Evolutionary conservation across 768 basidiomycete genomes (phyloP).

Genomic region (Sporobolomyces roseus): DNA sequence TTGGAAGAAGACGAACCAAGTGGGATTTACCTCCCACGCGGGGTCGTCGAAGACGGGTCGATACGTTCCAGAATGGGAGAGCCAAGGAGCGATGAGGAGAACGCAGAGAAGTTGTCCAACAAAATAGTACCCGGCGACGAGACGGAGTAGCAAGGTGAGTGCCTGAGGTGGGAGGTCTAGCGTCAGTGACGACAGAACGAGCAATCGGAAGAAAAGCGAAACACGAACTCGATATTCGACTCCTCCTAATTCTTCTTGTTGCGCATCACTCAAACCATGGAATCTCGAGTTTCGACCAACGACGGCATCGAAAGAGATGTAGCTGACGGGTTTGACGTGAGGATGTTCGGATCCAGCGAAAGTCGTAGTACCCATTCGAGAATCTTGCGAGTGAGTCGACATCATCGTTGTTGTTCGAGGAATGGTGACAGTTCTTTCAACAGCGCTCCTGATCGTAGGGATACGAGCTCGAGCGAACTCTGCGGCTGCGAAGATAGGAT

Average conservation of each 20-base stretch:
- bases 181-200: no score
- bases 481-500: slow-evolving; percentile 50
- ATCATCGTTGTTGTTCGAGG: slow-evolving; percentile 62
- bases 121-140: neutral
- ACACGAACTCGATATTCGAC: slow-evolving; percentile 86
- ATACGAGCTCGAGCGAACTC: slow-evolving; percentile 59
- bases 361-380: slow-evolving; percentile 15
- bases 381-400: slow-evolving; percentile 42
- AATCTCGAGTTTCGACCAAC: slow-evolving; percentile 49
- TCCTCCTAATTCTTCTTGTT: slow-evolving; percentile 86
- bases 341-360: slow-evolving; percentile 30
- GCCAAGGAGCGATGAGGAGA: slow-evolving; percentile 53
- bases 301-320: slow-evolving; percentile 75
- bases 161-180: no score
- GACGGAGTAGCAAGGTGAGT: slow-evolving; percentile 40
- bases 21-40: slow-evolving; percentile 51
- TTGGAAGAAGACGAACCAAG: slow-evolving; percentile 46
- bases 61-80: slow-evolving; percentile 54
- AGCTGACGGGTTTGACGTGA: slow-evolving; percentile 57
- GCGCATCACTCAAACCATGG: slow-evolving; percentile 64
- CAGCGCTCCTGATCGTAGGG: slow-evolving; percentile 59
- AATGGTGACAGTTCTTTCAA: slow-evolving; percentile 71
- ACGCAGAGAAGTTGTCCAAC: slow-evolving; percentile 21
- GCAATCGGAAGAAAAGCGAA: slow-evolving; percentile 7
- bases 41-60: slow-evolving; percentile 1